phyloP scores from a whole-genome alignment of 306 rosid genomes.

The Dalbergia oliveri region DNA sequence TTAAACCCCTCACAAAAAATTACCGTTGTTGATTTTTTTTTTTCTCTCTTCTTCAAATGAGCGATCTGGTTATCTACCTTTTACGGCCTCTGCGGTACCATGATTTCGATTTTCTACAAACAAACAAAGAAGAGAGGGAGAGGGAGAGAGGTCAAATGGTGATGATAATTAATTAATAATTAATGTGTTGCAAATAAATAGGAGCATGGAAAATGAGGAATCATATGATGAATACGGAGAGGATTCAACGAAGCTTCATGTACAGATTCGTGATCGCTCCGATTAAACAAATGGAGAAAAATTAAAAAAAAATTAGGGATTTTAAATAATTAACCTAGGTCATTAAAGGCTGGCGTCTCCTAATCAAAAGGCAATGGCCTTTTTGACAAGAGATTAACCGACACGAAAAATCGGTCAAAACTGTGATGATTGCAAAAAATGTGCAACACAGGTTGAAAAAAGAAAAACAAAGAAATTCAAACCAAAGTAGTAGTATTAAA shows the following conservation, averaged over 20 bases:
- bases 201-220: conserved; percentile 56
- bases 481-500: neutral
- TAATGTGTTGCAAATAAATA: conserved; percentile 38
- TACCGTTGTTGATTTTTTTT: too few relatives aligned
- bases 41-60: conserved; percentile 34
- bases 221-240: conserved; percentile 32
- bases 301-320: conserved; percentile 14
- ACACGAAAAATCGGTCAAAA: conserved; percentile 34
- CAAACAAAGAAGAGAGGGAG: conserved; percentile 26
- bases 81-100: conserved; percentile 21
- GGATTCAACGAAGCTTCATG: conserved; percentile 57
- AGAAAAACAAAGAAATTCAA: neutral
- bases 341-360: conserved; percentile 49
- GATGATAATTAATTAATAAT: conserved; percentile 5
- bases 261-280: conserved; percentile 44
- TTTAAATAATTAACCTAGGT: conserved; percentile 41
- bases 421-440: conserved; percentile 22
- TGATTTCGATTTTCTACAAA: conserved; percentile 45
- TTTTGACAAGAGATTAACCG: conserved; percentile 42
- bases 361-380: conserved; percentile 28
- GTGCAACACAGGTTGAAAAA: neutral
- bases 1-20: conserved; percentile 26
- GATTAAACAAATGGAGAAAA: conserved; percentile 22
- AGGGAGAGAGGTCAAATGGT: conserved; percentile 30
- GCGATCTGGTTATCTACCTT: conserved; percentile 42